Evolutionary conservation across 192 early-diverging fungal genomes (phyloP).

Genomic region (Mortierella claussenii): DNA sequence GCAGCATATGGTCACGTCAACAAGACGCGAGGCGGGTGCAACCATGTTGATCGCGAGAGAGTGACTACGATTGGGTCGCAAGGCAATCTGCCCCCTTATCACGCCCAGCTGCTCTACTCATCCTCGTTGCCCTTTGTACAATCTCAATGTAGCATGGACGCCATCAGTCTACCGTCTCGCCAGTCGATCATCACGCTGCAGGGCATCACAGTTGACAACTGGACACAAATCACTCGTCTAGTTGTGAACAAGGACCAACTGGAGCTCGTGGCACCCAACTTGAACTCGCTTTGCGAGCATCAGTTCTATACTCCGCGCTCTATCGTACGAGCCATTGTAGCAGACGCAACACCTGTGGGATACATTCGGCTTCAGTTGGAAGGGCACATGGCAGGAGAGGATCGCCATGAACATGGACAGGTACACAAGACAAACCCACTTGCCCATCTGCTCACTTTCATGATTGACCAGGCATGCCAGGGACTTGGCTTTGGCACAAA

Average conservation of each 20-base stretch:
- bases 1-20: too few relatives aligned
- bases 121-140: too few relatives aligned
- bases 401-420: not conserved
- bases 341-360: conserved; percentile 29
- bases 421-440: not conserved
- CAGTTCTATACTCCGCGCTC: conserved; percentile 25
- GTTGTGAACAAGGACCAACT: conserved; percentile 39
- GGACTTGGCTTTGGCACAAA: conserved; percentile 42
- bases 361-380: conserved; percentile 27
- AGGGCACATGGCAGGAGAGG: not conserved
- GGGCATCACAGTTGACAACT: conserved; percentile 30
- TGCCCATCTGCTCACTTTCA: conserved; percentile 11
- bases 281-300: conserved; percentile 46
- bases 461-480: conserved; percentile 34
- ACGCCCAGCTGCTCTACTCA: too few relatives aligned
- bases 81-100: too few relatives aligned
- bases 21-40: too few relatives aligned
- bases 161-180: conserved; percentile 17
- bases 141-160: conserved; percentile 24
- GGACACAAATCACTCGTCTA: conserved; percentile 16
- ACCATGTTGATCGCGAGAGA: too few relatives aligned
- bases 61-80: too few relatives aligned
- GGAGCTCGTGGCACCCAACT: conserved; percentile 12
- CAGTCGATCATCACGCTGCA: conserved; percentile 25
- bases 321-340: conserved; percentile 27